Base-by-base conservation (phyloP, 106 monocot species). In the Platanthera guangdongensis region DNA sequence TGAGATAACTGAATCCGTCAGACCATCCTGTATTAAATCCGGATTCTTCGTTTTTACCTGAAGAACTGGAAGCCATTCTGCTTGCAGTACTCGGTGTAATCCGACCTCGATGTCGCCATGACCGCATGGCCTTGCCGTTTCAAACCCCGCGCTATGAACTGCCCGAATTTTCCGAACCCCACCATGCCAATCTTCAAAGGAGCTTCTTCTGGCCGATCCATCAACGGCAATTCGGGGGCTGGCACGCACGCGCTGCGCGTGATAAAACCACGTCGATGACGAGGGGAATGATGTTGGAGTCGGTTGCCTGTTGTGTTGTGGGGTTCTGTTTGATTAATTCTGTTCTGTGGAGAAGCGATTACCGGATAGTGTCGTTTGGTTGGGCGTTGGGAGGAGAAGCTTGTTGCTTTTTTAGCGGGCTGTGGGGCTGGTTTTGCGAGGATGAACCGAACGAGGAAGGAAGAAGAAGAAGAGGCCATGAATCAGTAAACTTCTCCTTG, bases 111-210 rank as follows among this genome's bases (percentile, higher is more conserved):
- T 0, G 85, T 85, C n/a, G 87, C 90, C 8, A 87, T 52, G 51
- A 90, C 85, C 18, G 4, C 15, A 76, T 90, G 87, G 30, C 90
- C 90, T 71, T 83, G 90, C 46, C 85, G 47, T 67, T 28, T 28
- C 22, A 90, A 45, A 30, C 83, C 87, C 47, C 51, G 57, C 12
- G 87, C 87, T 9, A 90, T 83, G 76, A 87, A 90, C 80, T 85
- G 87, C 13, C 90, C 90, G 47, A 90, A 90, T 64, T 87, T 90
- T 16, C 90, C 90, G 45, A 90, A 90, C 59, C 90, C 90, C 13
- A 85, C 57, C 50, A 90, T 83, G 1, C 50, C 85, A 46, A 90
- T 63, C 78, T 51, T 87, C 51, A 90, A 25, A 1, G 83, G 77
- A 69, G 69, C 47, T 70, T 70, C 69, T 47, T 47, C 15, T 47